Evolutionary conservation across 495 filamentous ascomycete species (phyloP).

Genomic region (Immersiella caudata): DNA sequence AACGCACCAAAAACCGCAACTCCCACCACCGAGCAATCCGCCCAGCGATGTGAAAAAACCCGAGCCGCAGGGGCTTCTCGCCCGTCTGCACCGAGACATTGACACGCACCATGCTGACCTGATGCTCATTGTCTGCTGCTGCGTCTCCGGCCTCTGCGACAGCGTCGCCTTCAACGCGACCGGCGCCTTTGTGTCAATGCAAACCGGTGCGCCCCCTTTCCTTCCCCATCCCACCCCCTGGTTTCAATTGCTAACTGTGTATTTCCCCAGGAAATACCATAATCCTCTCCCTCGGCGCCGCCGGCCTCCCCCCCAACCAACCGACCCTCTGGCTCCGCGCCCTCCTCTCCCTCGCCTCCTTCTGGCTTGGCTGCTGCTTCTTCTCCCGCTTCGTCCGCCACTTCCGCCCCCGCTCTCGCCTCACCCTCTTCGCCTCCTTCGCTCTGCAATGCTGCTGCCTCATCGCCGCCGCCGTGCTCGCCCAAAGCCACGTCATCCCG

Average conservation of each 20-base stretch:
- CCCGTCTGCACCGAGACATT: conserved; percentile 38
- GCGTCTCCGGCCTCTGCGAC: conserved; percentile 63
- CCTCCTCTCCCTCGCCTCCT: conserved; percentile 58
- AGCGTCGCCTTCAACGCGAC: conserved; percentile 65
- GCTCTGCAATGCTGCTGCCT: conserved; percentile 56
- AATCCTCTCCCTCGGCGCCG: conserved; percentile 66
- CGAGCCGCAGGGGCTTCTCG: not conserved
- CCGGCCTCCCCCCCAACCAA: conserved; percentile 51
- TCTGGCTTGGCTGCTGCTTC: conserved; percentile 58
- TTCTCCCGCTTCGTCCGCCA: conserved; percentile 32
- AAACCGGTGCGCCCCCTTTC: conserved; percentile 47
- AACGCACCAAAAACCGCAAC: not conserved
- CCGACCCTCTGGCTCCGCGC: conserved; percentile 68
- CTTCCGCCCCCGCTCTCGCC: conserved; percentile 41
- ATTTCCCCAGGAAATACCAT: conserved; percentile 58
- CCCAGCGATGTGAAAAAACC: not conserved
- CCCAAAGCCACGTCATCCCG: conserved; percentile 38
- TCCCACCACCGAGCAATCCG: not conserved
- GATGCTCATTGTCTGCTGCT: conserved; percentile 58
- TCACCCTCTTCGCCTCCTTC: conserved; percentile 58
- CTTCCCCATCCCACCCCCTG: not conserved
- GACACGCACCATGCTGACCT: conserved; percentile 52
- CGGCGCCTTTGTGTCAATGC: conserved; percentile 65
- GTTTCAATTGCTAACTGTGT: conserved; percentile 29
- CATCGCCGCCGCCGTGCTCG: conserved; percentile 58